Evolutionary conservation across 805 yeast genomes (phyloP), one percentile per base, ranked within the genome.

Genomic region (Cyberlindnera mrakii): DNA sequence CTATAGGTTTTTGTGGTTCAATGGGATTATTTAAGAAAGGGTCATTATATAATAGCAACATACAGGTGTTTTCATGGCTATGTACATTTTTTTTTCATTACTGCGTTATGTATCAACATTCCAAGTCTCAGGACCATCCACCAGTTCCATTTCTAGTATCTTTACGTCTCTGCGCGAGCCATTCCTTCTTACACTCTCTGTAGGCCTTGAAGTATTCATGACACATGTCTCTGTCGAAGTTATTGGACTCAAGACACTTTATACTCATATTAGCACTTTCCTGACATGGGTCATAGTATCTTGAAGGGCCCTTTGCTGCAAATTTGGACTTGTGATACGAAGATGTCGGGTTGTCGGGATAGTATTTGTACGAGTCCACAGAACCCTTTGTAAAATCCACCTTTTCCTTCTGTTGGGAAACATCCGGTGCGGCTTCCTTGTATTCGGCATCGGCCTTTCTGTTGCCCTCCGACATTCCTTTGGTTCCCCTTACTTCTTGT

Each of bases 201-300:
- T 91, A 91, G 0, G 97, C 96, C 54, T 82, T 88, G 61, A 91
- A 93, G 58, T 86, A 91, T 46, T 85, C 95, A 61, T 66, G 77
- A 68, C 82, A 88, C 65, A 63, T 72, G 41, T 70, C 79, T 68
- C 71, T 77, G 69, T 77, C 87, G 69, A 77, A 82, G 53, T 81
- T 73, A 58, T 90, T 86, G 39, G 84, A 63, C 53, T 87, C 91
- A 61, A 91, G 68, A 56, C 99, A 91, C 50, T 76, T 77, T 51
- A 89, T 69, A 35, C 96, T 85, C 80, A 95, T 91, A 59, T 80
- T 81, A 9, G 96, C 74, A 31, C 93, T 81, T 57, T 89, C 93
- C 37, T 81, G 84, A 63, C 99, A 91, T 0, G 99, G 99, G 59
- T 91, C 97, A 57, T 84, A 91, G 62, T 73, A 93, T 59, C 84